These are phyloP conservation scores for Mycena rosella DNA, from an alignment of 768 basidiomycete genomes.

Conservation along the genomic window DNA sequence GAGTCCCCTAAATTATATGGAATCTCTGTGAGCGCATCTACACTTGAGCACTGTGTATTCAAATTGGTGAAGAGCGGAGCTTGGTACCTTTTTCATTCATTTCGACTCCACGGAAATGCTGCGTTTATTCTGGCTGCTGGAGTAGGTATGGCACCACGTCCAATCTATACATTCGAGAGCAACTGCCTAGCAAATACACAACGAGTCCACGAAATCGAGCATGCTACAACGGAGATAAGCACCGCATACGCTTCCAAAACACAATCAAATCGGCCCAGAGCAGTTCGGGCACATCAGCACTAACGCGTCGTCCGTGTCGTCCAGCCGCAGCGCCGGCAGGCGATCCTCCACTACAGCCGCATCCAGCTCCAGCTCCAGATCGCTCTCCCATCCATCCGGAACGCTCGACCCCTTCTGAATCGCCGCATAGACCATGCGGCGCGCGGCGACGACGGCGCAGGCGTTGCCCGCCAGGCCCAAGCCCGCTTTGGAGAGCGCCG, in stretches of 20 bases:
- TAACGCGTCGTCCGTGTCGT: slow-evolving; percentile 11
- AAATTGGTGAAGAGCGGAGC: too few relatives aligned
- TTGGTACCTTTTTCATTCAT: too few relatives aligned
- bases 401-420: neutral
- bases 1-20: too few relatives aligned
- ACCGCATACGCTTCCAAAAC: neutral
- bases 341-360: slow-evolving; percentile 4
- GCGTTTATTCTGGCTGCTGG: too few relatives aligned
- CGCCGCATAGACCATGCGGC: slow-evolving; percentile 4
- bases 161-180: too few relatives aligned
- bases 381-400: slow-evolving; percentile 4
- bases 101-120: too few relatives aligned
- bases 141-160: too few relatives aligned
- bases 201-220: neutral
- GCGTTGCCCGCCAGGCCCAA: slow-evolving; percentile 24
- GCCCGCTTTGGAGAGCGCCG: slow-evolving; percentile 13
- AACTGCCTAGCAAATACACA: neutral
- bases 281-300: slow-evolving; percentile 28
- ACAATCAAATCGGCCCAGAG: slow-evolving; percentile 19
- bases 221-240: too few relatives aligned
- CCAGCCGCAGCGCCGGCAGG: neutral
- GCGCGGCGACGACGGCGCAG: slow-evolving; percentile 11
- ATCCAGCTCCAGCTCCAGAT: neutral
- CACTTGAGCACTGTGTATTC: too few relatives aligned
- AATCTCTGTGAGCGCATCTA: too few relatives aligned